These are phyloP conservation scores for Diaporthe citriasiana DNA, from an alignment of 2,329 filamentous ascomycete species.

Conservation along the genomic window DNA sequence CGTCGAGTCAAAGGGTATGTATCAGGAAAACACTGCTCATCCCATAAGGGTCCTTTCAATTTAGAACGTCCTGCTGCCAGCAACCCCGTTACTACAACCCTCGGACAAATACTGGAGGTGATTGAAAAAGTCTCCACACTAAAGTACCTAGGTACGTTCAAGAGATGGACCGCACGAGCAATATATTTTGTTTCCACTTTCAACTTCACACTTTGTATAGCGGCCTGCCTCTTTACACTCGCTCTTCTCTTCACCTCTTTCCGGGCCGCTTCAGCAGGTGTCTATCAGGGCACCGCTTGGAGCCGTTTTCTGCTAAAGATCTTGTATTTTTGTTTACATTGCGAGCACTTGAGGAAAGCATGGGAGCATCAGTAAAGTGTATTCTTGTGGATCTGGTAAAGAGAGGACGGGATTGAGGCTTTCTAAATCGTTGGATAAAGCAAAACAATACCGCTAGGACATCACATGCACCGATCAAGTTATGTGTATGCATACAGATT, in stretches of 20 bases:
- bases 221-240: neutral
- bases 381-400: too few relatives aligned
- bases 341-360: too few relatives aligned
- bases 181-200: neutral
- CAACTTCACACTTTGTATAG: neutral
- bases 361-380: too few relatives aligned
- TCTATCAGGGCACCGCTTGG: neutral
- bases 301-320: neutral
- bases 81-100: too few relatives aligned
- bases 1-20: neutral
- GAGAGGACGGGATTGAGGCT: too few relatives aligned
- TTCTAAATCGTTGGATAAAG: too few relatives aligned
- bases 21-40: neutral
- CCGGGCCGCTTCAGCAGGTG: neutral
- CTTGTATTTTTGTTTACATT: neutral
- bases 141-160: too few relatives aligned
- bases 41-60: too few relatives aligned
- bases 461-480: too few relatives aligned
- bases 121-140: neutral
- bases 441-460: too few relatives aligned
- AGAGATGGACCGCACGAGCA: neutral
- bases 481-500: too few relatives aligned
- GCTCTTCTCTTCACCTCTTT: neutral
- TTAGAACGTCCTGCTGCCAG: neutral
- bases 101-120: neutral